Evolutionary conservation across 768 basidiomycete genomes (phyloP).

Genomic region (Xerocomellus intermedius): DNA sequence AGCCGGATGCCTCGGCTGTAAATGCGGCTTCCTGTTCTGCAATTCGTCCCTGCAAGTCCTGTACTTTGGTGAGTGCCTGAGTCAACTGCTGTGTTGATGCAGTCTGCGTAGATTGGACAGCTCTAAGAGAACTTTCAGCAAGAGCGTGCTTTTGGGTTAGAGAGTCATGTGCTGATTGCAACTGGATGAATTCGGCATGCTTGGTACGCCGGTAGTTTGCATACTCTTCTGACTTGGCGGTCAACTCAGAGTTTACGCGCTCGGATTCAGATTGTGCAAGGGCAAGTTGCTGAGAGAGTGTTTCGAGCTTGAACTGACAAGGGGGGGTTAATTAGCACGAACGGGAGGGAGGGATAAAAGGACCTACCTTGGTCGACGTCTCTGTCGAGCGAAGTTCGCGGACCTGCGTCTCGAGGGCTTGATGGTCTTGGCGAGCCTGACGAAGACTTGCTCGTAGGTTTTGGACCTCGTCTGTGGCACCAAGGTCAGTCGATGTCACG

Average conservation of each 20-base stretch:
- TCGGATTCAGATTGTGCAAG: conserved; percentile 76
- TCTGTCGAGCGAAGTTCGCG: conserved; percentile 74
- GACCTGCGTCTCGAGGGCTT: conserved; percentile 61
- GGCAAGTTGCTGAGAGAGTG: conserved; percentile 76
- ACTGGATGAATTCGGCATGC: conserved; percentile 69
- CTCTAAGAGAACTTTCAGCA: conserved; percentile 65
- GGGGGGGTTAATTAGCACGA: background rate
- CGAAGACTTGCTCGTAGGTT: conserved; percentile 66
- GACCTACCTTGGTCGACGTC: conserved; percentile 68
- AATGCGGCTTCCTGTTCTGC: conserved; percentile 87
- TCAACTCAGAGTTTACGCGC: conserved; percentile 66
- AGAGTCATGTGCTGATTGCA: conserved; percentile 77
- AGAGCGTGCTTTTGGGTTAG: conserved; percentile 66
- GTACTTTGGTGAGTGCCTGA: conserved; percentile 71
- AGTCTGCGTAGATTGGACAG: conserved; percentile 69
- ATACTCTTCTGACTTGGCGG: conserved; percentile 75
- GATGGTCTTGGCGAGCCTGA: conserved; percentile 72
- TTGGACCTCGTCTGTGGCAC: conserved; percentile 62
- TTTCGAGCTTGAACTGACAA: conserved; percentile 79
- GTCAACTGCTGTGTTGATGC: conserved; percentile 73
- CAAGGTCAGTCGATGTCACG: background rate
- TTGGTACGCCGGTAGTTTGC: conserved; percentile 79
- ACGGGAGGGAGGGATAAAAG: background rate
- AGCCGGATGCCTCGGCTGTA: conserved; percentile 67
- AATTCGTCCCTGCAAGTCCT: conserved; percentile 71